These are phyloP conservation scores for Castanopsis chinensis DNA, from an alignment of 306 rosid genomes.

Conservation along the genomic window DNA sequence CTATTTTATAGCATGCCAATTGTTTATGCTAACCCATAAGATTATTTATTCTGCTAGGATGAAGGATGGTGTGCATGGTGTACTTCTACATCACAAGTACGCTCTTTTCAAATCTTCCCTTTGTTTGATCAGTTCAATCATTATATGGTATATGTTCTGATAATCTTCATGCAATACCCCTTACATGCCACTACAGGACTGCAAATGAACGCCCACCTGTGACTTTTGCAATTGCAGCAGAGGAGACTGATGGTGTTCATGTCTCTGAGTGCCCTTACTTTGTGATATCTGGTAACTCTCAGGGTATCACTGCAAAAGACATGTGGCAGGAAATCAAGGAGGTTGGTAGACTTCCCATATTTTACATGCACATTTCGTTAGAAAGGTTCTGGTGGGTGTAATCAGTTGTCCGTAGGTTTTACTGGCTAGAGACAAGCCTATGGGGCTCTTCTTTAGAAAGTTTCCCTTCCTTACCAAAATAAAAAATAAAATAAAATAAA, in stretches of 20 bases:
- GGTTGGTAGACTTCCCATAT: conserved; percentile 36
- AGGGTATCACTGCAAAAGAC: conserved; percentile 73
- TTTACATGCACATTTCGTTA: neutral
- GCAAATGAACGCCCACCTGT: conserved; percentile 58
- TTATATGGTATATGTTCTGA: neutral
- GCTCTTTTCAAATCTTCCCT: conserved; percentile 20
- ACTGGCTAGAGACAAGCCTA: too few relatives aligned
- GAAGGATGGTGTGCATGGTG: conserved; percentile 71
- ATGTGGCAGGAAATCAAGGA: conserved; percentile 89
- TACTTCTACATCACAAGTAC: conserved; percentile 86
- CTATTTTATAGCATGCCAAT: neutral
- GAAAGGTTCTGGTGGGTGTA: neutral
- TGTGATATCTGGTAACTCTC: conserved; percentile 66
- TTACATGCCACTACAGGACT: conserved; percentile 51
- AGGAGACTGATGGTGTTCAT: conserved; percentile 67
- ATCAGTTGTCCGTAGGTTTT: too few relatives aligned
- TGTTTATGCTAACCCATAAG: conserved; percentile 37
- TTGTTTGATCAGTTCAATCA: conserved; percentile 14
- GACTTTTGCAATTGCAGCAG: conserved; percentile 90
- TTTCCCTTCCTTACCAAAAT: too few relatives aligned
- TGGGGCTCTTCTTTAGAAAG: too few relatives aligned
- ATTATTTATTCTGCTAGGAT: conserved; percentile 45
- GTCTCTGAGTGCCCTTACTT: conserved; percentile 85
- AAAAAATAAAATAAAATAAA: too few relatives aligned
- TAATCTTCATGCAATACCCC: neutral